Base-by-base conservation (phyloP, 495 filamentous ascomycete genomes). In the Trichoderma parareesei region DNA sequence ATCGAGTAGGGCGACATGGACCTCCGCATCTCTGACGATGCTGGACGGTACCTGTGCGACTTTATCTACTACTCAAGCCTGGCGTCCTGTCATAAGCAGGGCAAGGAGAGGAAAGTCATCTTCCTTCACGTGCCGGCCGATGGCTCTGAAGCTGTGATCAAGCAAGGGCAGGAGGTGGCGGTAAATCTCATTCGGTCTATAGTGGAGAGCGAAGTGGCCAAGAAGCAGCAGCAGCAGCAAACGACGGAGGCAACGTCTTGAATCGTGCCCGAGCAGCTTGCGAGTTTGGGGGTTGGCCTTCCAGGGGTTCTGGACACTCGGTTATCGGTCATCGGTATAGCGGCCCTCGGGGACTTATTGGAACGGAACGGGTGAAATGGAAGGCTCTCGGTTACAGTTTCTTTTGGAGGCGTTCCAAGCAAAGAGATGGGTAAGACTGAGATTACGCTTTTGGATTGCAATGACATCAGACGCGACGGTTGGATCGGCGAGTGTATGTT, bases 61-160 rank as follows among this genome's bases (percentile, higher is more conserved):
- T 96, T 92, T 71, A 92, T 89, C 60, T 94, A 90, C 74, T 95
- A 87, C 76, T 87, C 87, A 6, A 90, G 85, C 67, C 69, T 96
- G 72, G 81, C 87, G 20, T 75, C 76, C 65, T 75, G 85, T 20
- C 73, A 77, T 60, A 81, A 78, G 73, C 75, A 77, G 5, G 77
- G 78, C 27, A 71, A 77, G 44, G 76, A 79, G 60, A 78, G 78
- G 53, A 86, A 83, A 62, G 86, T 92, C 16, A 72, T 88, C 38
- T 96, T 96, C 71, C 74, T 93, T 64, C 92, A 96, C 71, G 89
- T 95, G 2, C 92, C 92, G 8, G 79, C 81, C 10, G 80, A 85
- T 4, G 73, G 78, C 38, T 78, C 80, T 27, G 77, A 86, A 69
- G 76, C 76, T 18, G 79, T 81, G 67, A 71, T 94, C 16, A 71